Evolutionary conservation across 495 filamentous ascomycete genomes (phyloP).

Genomic region (Cercophora scortea): DNA sequence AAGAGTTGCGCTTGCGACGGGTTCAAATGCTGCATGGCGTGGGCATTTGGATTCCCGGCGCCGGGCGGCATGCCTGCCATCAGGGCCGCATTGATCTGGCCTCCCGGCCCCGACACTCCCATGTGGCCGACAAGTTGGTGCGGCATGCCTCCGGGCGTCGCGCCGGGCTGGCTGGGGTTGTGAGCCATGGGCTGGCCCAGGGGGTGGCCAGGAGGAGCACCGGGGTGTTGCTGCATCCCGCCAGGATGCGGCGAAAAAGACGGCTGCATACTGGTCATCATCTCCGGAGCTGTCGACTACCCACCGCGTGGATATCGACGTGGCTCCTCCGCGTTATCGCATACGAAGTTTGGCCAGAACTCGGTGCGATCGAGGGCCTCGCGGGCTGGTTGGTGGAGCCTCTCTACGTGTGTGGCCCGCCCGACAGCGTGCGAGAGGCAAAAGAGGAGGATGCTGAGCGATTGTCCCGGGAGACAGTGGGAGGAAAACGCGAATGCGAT

Average conservation of each 20-base stretch:
- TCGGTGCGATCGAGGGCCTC: constrained; percentile 2
- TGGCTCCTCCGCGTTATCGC: constrained; percentile 28
- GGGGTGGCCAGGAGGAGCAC: constrained; percentile 68
- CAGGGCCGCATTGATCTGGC: constrained; percentile 72
- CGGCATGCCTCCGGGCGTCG: constrained; percentile 57
- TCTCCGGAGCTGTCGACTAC: constrained; percentile 38
- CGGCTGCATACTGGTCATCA: constrained; percentile 63
- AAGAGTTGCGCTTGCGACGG: constrained; percentile 59
- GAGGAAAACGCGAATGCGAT: not conserved
- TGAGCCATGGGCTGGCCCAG: constrained; percentile 44
- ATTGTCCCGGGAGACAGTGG: not conserved
- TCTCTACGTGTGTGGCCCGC: not conserved
- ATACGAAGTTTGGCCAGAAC: constrained; percentile 27
- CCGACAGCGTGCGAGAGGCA: not conserved
- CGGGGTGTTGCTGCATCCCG: constrained; percentile 66
- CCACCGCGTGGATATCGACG: constrained; percentile 46
- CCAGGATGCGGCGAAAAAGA: constrained; percentile 60
- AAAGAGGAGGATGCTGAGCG: not conserved
- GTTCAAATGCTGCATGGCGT: constrained; percentile 73
- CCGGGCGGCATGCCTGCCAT: constrained; percentile 76
- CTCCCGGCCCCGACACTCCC: constrained; percentile 73
- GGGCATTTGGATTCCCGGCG: constrained; percentile 59
- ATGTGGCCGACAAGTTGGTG: constrained; percentile 67
- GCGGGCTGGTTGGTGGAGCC: not conserved
- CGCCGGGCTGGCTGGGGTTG: constrained; percentile 61